phyloP scores from a whole-genome alignment of 345 rosid species.

The Corymbia maculata region DNA sequence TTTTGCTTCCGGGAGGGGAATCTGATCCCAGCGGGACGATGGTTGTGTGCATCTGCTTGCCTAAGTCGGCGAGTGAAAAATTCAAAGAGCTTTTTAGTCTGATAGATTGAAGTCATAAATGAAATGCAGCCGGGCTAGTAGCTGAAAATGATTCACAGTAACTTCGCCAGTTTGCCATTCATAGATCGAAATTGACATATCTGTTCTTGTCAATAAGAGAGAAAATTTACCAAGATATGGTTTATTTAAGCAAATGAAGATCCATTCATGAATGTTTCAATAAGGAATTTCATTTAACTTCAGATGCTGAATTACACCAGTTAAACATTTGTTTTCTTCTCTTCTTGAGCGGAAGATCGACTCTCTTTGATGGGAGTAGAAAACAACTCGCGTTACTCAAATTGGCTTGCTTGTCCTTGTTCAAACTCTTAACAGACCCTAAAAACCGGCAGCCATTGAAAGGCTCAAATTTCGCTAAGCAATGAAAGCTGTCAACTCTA shows the following conservation, averaged over 20 bases:
- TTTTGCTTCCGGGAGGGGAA: conserved; percentile 66
- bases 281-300: background rate
- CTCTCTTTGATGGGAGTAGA: background rate
- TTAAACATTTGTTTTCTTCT: background rate
- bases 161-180: background rate
- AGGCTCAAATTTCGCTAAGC: background rate
- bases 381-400: background rate
- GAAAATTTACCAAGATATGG: background rate
- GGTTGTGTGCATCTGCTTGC: conserved; percentile 79
- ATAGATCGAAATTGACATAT: background rate
- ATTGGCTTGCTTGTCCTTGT: background rate
- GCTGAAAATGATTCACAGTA: background rate
- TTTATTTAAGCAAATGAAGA: background rate
- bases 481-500: background rate
- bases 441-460: background rate
- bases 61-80: conserved; percentile 38
- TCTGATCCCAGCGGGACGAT: conserved; percentile 40
- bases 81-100: conserved; percentile 39
- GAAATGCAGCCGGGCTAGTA: background rate
- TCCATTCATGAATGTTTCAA: background rate
- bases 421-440: background rate
- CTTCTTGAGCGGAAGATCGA: background rate
- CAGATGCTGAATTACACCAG: background rate
- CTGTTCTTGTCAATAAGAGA: background rate
- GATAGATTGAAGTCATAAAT: conserved; percentile 1